Conservation (phyloP, 768 basidiomycete genomes). For the Dioszegia crocea region DNA sequence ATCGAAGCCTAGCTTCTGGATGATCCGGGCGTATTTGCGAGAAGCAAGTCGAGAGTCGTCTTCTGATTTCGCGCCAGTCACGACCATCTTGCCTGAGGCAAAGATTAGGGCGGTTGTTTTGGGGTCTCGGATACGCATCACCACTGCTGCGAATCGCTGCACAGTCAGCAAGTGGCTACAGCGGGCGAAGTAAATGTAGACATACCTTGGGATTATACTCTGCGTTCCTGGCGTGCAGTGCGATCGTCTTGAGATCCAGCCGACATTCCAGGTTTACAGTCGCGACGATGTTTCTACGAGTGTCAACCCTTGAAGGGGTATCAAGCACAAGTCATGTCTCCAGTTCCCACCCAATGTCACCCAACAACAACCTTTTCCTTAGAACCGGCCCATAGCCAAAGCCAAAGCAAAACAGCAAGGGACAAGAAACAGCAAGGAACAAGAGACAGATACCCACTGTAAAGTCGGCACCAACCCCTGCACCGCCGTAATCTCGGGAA, state of each 20-base stretch:
- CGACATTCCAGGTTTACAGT: slow-evolving; percentile 97
- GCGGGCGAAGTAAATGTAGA: slow-evolving; percentile 35
- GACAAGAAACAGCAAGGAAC: neutral
- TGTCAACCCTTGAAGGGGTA: neutral
- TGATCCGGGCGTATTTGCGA: slow-evolving; percentile 97
- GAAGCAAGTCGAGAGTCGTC: slow-evolving; percentile 95
- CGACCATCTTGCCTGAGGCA: slow-evolving; percentile 99
- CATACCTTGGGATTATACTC: slow-evolving; percentile 99
- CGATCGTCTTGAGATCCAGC: slow-evolving; percentile 96
- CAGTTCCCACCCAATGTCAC: neutral
- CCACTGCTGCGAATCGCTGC: slow-evolving; percentile 99
- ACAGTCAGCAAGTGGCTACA: slow-evolving; percentile 14
- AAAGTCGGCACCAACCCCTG: slow-evolving; percentile 98
- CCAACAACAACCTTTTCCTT: no score
- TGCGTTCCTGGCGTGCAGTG: slow-evolving; percentile 93
- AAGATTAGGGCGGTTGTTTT: slow-evolving; percentile 99
- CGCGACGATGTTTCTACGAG: slow-evolving; percentile 78
- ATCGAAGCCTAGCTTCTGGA: slow-evolving; percentile 98
- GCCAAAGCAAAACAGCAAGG: no score
- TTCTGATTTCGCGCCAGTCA: slow-evolving; percentile 98
- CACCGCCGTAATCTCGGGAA: slow-evolving; percentile 77
- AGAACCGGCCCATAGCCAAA: no score
- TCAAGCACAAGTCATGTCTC: neutral
- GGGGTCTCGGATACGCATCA: slow-evolving; percentile 99
- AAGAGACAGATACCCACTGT: slow-evolving; percentile 56